Evolutionary conservation across 805 yeast species (phyloP), one percentile per base, ranked within the genome.

Genomic region (Pichia heedii): DNA sequence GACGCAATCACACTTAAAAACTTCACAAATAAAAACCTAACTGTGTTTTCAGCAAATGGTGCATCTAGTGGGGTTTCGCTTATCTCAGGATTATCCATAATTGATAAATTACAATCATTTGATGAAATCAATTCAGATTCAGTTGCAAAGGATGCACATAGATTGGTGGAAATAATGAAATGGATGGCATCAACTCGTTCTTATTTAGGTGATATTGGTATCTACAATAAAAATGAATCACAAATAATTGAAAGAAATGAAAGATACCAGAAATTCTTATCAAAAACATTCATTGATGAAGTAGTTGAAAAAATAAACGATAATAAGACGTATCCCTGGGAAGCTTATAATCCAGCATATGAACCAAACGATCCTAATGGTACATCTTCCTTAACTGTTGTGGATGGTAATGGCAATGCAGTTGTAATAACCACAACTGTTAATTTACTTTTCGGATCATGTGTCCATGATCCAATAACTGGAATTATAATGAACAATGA

Each of bases 161-260:
- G 84, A 43, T 57, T 87, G 8, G 66, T 87, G 11, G 98, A 90
- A 62, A 66, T 84, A 3, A 86, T 90, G 95, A 90, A 90, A 62
- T 90, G 96, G 96, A 74, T 87, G 75, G 85, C 89, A 0, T 73
- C 90, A 12, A 90, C 82, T 0, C 71, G 97, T 49, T 77, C 89
- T n/a, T 74, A 86, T 52, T 69, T 90, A 22, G 97, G 97, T 0
- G 96, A 87, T 54, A 53, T 66, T 16, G 60, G 61, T 1, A 48
- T 57, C 9, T 56, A 54, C 39, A 61, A 58, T 32, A 41, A 45
- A 3, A 53, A 58, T 43, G 36, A 47, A 22, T 56, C 56, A 10
- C 54, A 54, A 35, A 42, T 56, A 18, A 47, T 39, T 21, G 58
- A 50, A 42, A 79, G 62, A 34, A 43, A 45, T 7, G 47, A 44